These are phyloP conservation scores for Zygnema circumcarinatum DNA, from an alignment of 139 green algal genomes.

Conservation along the genomic window DNA sequence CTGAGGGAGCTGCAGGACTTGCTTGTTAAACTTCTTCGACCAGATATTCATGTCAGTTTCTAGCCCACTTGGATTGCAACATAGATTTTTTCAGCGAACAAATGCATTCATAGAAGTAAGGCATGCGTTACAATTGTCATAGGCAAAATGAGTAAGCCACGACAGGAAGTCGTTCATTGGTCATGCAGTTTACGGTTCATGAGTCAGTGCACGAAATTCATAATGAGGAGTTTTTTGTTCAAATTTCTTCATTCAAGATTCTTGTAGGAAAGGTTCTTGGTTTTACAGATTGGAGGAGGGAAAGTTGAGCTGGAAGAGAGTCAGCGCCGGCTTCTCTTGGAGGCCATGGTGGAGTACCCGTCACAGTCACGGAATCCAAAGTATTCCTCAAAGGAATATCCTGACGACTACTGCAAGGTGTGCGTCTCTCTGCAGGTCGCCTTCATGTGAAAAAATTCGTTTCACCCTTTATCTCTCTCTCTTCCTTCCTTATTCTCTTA, in stretches of 20 bases:
- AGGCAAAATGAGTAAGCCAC: no score
- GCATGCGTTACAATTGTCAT: no score
- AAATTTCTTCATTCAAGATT: no score
- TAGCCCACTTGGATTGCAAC: not conserved
- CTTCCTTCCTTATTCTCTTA: no score
- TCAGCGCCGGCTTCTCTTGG: slow-evolving; percentile 33
- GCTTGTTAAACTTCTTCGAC: slow-evolving; percentile 28
- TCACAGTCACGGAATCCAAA: slow-evolving; percentile 16
- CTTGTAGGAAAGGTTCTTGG: no score
- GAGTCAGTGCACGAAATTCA: no score
- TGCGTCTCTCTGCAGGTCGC: not conserved
- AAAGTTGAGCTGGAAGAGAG: not conserved
- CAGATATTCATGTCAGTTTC: slow-evolving; percentile 32
- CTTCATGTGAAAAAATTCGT: not conserved
- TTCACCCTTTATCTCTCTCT: not conserved
- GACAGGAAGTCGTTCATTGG: no score
- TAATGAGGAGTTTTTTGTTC: no score
- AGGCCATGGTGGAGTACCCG: slow-evolving; percentile 57
- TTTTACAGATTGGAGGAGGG: not conserved
- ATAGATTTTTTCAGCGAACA: not conserved
- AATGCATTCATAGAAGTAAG: not conserved
- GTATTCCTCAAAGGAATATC: slow-evolving; percentile 34
- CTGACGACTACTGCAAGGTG: slow-evolving; percentile 63
- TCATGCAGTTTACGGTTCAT: no score
- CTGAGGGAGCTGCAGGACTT: slow-evolving; percentile 57